Evolutionary conservation across 208 protist species (phyloP), one percentile per base, ranked within the genome.

Genomic region (Balamuthia mandrillaris): DNA sequence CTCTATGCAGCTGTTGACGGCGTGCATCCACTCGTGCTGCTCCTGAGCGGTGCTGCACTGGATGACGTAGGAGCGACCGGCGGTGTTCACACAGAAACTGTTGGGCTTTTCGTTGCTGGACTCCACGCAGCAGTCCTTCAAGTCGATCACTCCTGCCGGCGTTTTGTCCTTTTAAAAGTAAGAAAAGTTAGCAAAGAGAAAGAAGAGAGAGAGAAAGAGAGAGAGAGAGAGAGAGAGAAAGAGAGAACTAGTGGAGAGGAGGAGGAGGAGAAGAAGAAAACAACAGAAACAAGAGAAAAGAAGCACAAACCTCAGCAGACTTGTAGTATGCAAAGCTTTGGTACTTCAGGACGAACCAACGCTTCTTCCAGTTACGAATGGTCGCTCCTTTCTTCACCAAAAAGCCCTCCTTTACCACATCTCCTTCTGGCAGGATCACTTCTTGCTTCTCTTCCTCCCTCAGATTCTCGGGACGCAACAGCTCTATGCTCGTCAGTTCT

Each of bases 331-430:
- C 65, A 31, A 75, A 54, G 12, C 41, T 54, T 3, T 75, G 41
- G 41, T 75, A 54, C 65, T 75, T 75, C 7, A 75, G 65, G 35
- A 75, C 37, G 65, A 75, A 75, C 65, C 65, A 75, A 16, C 65
- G 65, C 41, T 75, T 44, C 65, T 75, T 75, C 65, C 65, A 75
- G 42, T 75, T 75, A 24, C 65, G 24, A 24, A 37, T 75, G 41
- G 45, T 75, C 7, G 65, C 65, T 0, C 65, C 65, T 44, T 75
- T 75, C 42, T 75, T 75, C 18, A 44, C 45, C 12, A 75, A 44
- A 29, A 54, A 75, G 65, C 65, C 65, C 39, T 54, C 65, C 41
- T 75, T 75, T 24, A 75, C 52, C 24, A 75, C 65, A 39, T 75
- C 65, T n/a, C n/a, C n/a, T n/a, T n/a, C n/a, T n/a, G n/a, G n/a